Evolutionary conservation across 306 rosid species (phyloP).

Genomic region (Alnus glutinosa): DNA sequence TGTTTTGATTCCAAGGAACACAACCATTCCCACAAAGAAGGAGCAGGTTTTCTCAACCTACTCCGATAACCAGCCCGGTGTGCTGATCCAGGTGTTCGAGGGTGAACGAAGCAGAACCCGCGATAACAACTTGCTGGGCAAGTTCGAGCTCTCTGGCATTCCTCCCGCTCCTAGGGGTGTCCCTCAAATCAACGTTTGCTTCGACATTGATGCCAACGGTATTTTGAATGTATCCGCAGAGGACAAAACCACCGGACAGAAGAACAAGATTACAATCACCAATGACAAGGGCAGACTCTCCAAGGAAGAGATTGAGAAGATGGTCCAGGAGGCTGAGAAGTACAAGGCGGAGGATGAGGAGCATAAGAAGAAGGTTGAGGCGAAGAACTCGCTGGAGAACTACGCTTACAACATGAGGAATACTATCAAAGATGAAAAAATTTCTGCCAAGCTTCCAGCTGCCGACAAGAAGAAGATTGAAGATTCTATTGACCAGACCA

Average conservation of each 20-base stretch:
- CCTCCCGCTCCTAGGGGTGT: conserved; percentile 62
- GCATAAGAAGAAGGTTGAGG: conserved; percentile 60
- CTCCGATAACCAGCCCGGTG: conserved; percentile 60
- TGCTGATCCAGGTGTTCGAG: conserved; percentile 55
- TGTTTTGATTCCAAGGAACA: conserved; percentile 60
- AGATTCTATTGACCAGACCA: conserved; percentile 55
- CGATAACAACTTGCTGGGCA: conserved; percentile 55
- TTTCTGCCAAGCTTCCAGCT: conserved; percentile 45
- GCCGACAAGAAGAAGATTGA: conserved; percentile 61
- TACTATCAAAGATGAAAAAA: conserved; percentile 55
- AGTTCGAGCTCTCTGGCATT: conserved; percentile 57
- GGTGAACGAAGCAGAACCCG: conserved; percentile 59
- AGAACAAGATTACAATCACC: conserved; percentile 60
- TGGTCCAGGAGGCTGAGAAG: conserved; percentile 60
- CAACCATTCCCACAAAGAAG: conserved; percentile 59
- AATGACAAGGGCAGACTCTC: conserved; percentile 65
- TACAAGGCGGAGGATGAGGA: conserved; percentile 54
- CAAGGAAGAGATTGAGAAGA: conserved; percentile 60
- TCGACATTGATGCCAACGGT: conserved; percentile 50
- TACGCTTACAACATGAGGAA: conserved; percentile 62
- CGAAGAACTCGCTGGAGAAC: conserved; percentile 51
- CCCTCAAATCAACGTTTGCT: conserved; percentile 54
- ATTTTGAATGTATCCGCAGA: conserved; percentile 60
- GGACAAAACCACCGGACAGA: conserved; percentile 61
- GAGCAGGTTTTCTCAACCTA: conserved; percentile 61